These are phyloP conservation scores for Linum trigynum DNA, from an alignment of 345 rosid genomes.

Conservation along the genomic window DNA sequence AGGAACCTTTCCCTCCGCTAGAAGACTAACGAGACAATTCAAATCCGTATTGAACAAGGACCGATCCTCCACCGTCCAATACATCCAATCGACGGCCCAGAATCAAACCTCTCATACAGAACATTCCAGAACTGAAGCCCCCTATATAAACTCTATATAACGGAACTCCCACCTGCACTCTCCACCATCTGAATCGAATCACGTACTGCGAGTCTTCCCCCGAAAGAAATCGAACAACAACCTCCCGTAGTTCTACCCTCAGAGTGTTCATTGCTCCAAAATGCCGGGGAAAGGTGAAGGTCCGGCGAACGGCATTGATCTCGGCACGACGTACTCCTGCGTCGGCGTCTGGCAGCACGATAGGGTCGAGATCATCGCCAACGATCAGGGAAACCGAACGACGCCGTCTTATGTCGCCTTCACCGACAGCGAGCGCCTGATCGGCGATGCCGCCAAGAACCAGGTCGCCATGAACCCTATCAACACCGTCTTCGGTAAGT, in stretches of 20 bases:
- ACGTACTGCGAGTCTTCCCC: no score
- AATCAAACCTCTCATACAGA: background rate
- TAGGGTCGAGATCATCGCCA: no score
- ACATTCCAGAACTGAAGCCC: conserved; percentile 11
- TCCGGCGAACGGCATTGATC: conserved; percentile 17
- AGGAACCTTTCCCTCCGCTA: no score
- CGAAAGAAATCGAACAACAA: no score
- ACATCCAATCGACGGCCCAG: conserved; percentile 9
- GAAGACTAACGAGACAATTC: no score
- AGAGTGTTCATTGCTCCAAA: background rate
- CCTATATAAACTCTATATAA: conserved; percentile 11
- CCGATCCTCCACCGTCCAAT: background rate
- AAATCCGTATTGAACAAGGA: no score
- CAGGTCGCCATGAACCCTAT: conserved; percentile 36
- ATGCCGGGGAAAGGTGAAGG: conserved; percentile 32
- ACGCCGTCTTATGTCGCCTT: conserved; percentile 36
- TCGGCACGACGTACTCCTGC: no score
- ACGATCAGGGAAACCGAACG: conserved; percentile 20
- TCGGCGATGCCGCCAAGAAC: conserved; percentile 36
- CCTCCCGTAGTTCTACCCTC: background rate
- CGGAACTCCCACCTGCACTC: background rate
- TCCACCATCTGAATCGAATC: background rate
- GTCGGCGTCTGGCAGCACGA: no score
- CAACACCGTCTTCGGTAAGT: conserved; percentile 32
- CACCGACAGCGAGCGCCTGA: conserved; percentile 31